Percentiles rank a stretch among this genome's conserved stretches.
phyloP scores from a whole-genome alignment of 345 rosid species.

The Pugionium cornutum region DNA sequence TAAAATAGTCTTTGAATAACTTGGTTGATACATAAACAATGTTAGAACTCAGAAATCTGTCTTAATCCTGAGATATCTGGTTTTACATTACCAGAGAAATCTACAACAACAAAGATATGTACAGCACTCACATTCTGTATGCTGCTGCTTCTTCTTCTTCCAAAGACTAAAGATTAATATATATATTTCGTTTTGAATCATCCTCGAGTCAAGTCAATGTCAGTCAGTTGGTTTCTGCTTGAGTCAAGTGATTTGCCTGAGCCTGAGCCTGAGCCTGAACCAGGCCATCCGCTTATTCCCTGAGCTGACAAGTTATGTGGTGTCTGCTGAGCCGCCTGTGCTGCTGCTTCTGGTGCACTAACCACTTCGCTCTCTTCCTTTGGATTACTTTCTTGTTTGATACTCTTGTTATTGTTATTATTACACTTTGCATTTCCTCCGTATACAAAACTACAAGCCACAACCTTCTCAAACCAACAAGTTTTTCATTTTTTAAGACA shows the following conservation, averaged over 20 bases:
- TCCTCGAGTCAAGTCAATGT: slow-evolving; percentile 87
- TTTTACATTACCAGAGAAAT: slow-evolving; percentile 32
- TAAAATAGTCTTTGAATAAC: slow-evolving; percentile 3
- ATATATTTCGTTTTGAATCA: slow-evolving; percentile 41
- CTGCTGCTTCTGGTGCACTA: slow-evolving; percentile 42
- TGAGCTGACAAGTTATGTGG: slow-evolving; percentile 56
- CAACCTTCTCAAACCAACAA: slow-evolving; percentile 55
- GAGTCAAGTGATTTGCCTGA: slow-evolving; percentile 53
- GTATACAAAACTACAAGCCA: slow-evolving; percentile 82
- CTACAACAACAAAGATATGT: slow-evolving; percentile 66
- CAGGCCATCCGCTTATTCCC: slow-evolving; percentile 61
- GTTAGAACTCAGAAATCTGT: slow-evolving; percentile 31
- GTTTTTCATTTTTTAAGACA: neutral
- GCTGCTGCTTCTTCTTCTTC: slow-evolving; percentile 55
- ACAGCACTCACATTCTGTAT: slow-evolving; percentile 53
- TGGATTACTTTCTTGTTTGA: slow-evolving; percentile 55
- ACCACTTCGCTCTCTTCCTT: slow-evolving; percentile 42
- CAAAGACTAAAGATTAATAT: neutral
- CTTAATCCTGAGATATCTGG: slow-evolving; percentile 20
- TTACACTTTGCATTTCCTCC: slow-evolving; percentile 56
- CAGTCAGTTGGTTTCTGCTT: slow-evolving; percentile 72
- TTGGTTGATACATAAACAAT: slow-evolving; percentile 33
- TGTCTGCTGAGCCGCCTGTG: slow-evolving; percentile 24
- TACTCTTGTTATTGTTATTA: slow-evolving; percentile 26
- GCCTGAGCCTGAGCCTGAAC: slow-evolving; percentile 42